phyloP scores from a whole-genome alignment of 805 yeast species.

The Priceomyces carsonii region DNA sequence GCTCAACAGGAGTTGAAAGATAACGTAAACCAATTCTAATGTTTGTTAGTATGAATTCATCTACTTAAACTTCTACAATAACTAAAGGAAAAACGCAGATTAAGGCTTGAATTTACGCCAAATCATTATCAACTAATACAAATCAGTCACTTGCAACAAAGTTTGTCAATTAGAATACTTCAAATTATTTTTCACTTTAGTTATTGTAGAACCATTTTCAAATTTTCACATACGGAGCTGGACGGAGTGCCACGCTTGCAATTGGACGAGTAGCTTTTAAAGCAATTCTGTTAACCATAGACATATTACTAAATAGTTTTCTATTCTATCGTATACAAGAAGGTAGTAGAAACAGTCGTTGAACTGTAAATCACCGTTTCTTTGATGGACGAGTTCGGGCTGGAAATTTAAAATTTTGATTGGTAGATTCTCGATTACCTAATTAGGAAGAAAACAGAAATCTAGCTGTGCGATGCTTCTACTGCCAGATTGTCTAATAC shows the following conservation, averaged over 20 bases:
- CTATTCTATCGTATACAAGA: constrained; percentile 1
- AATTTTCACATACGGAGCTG: constrained; percentile 40
- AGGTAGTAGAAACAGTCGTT: too few species aligned
- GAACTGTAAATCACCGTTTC: constrained; percentile 5
- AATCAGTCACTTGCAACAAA: too few species aligned
- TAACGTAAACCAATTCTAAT: constrained; percentile 61
- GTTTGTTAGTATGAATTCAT: constrained; percentile 28
- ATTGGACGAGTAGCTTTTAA: constrained; percentile 45
- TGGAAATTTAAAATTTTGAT: constrained; percentile 24
- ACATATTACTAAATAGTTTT: constrained; percentile 23
- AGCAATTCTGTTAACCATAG: constrained; percentile 46
- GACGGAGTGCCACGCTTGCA: constrained; percentile 39
- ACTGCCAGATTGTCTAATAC: too few species aligned
- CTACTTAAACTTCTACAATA: constrained; percentile 1
- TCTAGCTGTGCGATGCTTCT: too few species aligned
- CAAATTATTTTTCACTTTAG: constrained; percentile 1
- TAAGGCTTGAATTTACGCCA: too few species aligned
- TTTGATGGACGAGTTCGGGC: constrained; percentile 18
- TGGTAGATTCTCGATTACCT: constrained; percentile 34
- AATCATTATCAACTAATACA: too few species aligned
- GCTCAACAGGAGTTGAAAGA: constrained; percentile 73
- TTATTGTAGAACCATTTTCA: constrained; percentile 1
- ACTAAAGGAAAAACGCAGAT: too few species aligned
- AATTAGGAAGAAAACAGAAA: constrained; percentile 25
- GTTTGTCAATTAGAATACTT: neutral